phyloP scores from a whole-genome alignment of 2,329 filamentous ascomycete genomes.

The Scedosporium boydii region DNA sequence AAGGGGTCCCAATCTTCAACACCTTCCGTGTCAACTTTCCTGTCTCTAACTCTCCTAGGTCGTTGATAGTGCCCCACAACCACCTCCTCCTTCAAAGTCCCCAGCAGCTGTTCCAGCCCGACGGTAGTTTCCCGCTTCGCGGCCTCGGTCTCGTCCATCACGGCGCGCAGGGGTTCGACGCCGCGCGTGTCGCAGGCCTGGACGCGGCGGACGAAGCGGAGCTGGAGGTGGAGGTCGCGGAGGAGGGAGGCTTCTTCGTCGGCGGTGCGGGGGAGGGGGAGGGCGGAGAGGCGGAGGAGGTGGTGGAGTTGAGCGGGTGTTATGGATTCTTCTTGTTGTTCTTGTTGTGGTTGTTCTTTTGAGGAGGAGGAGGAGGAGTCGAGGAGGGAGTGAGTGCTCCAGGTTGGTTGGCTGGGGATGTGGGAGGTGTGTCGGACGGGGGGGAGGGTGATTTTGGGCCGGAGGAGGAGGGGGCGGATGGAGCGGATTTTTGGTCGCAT shows the following conservation, averaged over 20 bases:
- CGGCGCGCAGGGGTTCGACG: constrained; percentile 64
- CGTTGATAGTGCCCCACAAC: constrained; percentile 45
- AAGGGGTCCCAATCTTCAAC: constrained; percentile 64
- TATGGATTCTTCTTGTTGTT: constrained; percentile 30
- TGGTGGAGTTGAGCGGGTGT: constrained; percentile 65
- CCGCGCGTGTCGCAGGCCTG: constrained; percentile 64
- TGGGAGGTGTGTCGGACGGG: constrained; percentile 16
- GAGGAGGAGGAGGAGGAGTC: constrained; percentile 17
- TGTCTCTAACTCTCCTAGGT: constrained; percentile 24
- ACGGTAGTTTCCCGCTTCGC: constrained; percentile 51
- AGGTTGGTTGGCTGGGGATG: constrained; percentile 63
- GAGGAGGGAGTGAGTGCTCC: constrained; percentile 74
- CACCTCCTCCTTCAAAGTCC: constrained; percentile 50
- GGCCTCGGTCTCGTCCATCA: constrained; percentile 70
- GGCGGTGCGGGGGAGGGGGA: constrained; percentile 57
- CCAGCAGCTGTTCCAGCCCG: constrained; percentile 44
- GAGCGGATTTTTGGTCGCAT: background rate
- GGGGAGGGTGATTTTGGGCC: background rate
- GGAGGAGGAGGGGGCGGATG: constrained; percentile 3
- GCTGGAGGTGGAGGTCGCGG: constrained; percentile 65
- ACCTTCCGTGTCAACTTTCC: constrained; percentile 28
- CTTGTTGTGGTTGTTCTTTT: constrained; percentile 3
- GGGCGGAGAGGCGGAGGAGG: constrained; percentile 78
- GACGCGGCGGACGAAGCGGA: constrained; percentile 83
- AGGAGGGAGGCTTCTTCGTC: constrained; percentile 51